Percentiles rank a stretch among this genome's conserved stretches.
Conservation (phyloP, 208 protist genomes). For the Blechomonas ayalai region DNA sequence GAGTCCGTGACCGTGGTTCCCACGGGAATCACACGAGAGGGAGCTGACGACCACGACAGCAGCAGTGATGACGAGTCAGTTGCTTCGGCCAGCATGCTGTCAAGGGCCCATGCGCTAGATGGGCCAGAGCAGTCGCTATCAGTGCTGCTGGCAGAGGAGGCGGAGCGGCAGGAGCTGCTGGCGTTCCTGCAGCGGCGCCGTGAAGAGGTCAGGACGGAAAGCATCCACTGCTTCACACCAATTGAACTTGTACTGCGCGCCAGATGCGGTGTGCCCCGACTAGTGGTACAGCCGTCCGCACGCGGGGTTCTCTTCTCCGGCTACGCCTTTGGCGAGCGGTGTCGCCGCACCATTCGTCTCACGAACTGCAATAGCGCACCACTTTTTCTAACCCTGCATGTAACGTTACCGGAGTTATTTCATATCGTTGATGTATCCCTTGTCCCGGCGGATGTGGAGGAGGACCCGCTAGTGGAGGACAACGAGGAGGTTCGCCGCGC, state of each 20-base stretch:
- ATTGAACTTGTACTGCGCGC: constrained; percentile 78
- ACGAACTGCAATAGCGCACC: constrained; percentile 72
- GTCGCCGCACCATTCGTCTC: constrained; percentile 56
- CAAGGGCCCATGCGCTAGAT: not conserved
- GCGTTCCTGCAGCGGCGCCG: constrained; percentile 49
- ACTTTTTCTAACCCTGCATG: constrained; percentile 52
- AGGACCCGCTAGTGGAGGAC: constrained; percentile 22
- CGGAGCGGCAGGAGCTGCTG: constrained; percentile 54
- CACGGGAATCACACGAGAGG: not conserved
- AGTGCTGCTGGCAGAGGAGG: constrained; percentile 48
- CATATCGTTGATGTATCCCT: constrained; percentile 10
- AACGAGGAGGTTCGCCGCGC: constrained; percentile 19
- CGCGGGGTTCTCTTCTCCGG: constrained; percentile 36
- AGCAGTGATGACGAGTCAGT: constrained; percentile 4
- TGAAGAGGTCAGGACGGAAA: constrained; percentile 29
- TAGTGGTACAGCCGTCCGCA: constrained; percentile 66
- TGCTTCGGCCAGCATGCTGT: not conserved
- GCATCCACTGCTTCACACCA: constrained; percentile 55
- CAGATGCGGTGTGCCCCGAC: constrained; percentile 53
- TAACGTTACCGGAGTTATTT: constrained; percentile 12
- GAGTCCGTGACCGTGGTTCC: not conserved
- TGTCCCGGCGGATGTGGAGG: constrained; percentile 24
- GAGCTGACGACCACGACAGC: constrained; percentile 1
- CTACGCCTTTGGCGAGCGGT: constrained; percentile 16
- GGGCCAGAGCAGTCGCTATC: constrained; percentile 21